phyloP scores from a whole-genome alignment of 352 stramenopile genomes.

The Pythium guiyangense region DNA sequence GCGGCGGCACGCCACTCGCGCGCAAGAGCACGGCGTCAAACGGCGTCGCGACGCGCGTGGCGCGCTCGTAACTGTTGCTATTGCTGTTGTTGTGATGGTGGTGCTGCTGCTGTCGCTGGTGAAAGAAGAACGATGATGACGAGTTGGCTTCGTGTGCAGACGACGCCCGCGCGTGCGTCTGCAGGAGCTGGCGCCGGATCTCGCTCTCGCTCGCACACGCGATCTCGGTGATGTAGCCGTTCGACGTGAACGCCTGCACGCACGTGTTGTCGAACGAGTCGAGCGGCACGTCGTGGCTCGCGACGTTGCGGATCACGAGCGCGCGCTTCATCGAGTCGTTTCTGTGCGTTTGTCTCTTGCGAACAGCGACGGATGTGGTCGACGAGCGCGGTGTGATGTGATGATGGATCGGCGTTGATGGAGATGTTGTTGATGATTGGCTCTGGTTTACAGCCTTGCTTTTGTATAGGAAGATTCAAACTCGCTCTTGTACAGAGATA shows the following conservation, averaged over 20 bases:
- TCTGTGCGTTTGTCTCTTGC: too few species aligned
- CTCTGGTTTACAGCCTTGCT: too few species aligned
- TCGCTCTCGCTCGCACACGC: constrained; percentile 55
- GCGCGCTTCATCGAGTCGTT: constrained; percentile 79
- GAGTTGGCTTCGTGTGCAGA: constrained; percentile 1
- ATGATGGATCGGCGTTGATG: too few species aligned
- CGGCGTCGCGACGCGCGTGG: constrained; percentile 13
- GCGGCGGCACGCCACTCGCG: constrained; percentile 44
- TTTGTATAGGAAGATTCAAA: too few species aligned
- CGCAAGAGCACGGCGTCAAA: constrained; percentile 72
- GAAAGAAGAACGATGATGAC: too few species aligned
- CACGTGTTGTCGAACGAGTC: constrained; percentile 76
- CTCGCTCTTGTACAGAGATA: too few species aligned
- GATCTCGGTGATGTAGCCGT: constrained; percentile 71
- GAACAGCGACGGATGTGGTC: too few species aligned
- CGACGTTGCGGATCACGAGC: constrained; percentile 74
- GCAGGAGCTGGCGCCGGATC: constrained; percentile 53
- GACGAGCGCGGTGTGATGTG: too few species aligned
- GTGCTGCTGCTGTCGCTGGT: constrained; percentile 16
- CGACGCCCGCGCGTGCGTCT: constrained; percentile 31
- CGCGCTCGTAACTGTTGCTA: background rate
- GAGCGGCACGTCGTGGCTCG: constrained; percentile 65
- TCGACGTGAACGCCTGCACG: constrained; percentile 59
- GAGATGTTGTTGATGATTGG: too few species aligned
- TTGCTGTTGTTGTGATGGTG: background rate